Base-by-base conservation (phyloP, 441 rosid species). In the Adansonia rubrostipa region DNA sequence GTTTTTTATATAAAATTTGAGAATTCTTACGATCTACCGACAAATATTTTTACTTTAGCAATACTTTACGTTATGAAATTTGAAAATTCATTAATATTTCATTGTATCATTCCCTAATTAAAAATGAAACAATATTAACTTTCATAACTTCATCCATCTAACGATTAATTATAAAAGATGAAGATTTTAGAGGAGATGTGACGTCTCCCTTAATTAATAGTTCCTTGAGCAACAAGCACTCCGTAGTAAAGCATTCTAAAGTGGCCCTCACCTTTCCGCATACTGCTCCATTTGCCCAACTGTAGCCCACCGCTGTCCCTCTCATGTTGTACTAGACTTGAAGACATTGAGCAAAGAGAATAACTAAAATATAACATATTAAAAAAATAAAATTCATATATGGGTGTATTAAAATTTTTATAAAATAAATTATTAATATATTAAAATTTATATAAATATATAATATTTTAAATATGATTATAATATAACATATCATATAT, bases 211-310 rank as follows among this genome's bases (percentile, higher is more conserved):
- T 13, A 1, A 71, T 81, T 13, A 1, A 71, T 4, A 5, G 28
- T 24, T 45, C 68, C 78, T 63, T 73, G 42, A 4, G 73, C 44
- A 7, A 76, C 57, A 72, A 63, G 79, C 81, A 74, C 82, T 54
- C 64, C 40, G 45, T 28, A 22, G 48, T 20, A 13, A 64, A 22
- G 67, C 33, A 57, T 33, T 66, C 11, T 1, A 3, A 5, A 19
- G 80, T 80, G 82, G 84, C 56, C 78, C 78, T 81, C 78, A 79
- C 77, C 69, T 24, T 63, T 14, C 11, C 10, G 19, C 17, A 3
- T 63, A 33, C 67, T 28, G 19, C 20, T 64, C 71, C 57, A 45
- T 54, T 48, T 42, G 24, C 57, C 57, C 28, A 53, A 54, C 48
- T 71, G 78, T 74, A 69, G 24, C 62, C 73, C 79, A 81, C 73